phyloP scores from a whole-genome alignment of 179 eudicot species.

The Sideroxylon spinosum region DNA sequence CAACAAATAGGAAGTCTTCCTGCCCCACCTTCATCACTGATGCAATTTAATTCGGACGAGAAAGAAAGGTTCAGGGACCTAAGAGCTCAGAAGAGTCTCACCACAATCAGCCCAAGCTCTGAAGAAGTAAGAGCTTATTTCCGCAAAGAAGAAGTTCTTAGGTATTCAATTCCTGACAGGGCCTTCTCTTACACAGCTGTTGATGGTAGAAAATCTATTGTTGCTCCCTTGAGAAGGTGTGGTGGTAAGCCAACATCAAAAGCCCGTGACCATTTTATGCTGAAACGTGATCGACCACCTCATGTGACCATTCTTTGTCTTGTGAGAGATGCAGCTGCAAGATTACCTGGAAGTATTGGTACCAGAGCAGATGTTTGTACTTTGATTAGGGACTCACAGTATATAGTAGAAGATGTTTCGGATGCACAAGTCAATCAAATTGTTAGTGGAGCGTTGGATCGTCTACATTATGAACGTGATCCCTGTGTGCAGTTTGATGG shows the following conservation, averaged over 20 bases:
- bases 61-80: conserved; percentile 83
- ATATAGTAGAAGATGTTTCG: conserved; percentile 71
- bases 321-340: conserved; percentile 90
- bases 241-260: conserved; percentile 93
- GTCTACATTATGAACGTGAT: conserved; percentile 90
- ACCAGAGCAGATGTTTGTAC: conserved; percentile 93
- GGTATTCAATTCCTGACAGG: conserved; percentile 82
- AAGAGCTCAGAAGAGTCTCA: conserved; percentile 83
- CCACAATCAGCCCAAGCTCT: conserved; percentile 65
- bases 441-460: conserved; percentile 91
- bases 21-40: conserved; percentile 61
- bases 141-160: conserved; percentile 68
- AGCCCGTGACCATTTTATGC: conserved; percentile 86
- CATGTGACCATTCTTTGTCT: conserved; percentile 91
- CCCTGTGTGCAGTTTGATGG: conserved; percentile 84
- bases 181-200: conserved; percentile 85
- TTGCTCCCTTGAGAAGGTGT: conserved; percentile 86
- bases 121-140: conserved; percentile 78
- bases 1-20: conserved; percentile 85
- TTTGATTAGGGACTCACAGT: conserved; percentile 80
- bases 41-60: conserved; percentile 62
- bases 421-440: conserved; percentile 80
- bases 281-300: conserved; percentile 85
- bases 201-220: conserved; percentile 89
- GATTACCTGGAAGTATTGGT: conserved; percentile 89